Evolutionary conservation across 371 early-diverging fungal species (phyloP).

Genomic region (Synchytrium microbalum): DNA sequence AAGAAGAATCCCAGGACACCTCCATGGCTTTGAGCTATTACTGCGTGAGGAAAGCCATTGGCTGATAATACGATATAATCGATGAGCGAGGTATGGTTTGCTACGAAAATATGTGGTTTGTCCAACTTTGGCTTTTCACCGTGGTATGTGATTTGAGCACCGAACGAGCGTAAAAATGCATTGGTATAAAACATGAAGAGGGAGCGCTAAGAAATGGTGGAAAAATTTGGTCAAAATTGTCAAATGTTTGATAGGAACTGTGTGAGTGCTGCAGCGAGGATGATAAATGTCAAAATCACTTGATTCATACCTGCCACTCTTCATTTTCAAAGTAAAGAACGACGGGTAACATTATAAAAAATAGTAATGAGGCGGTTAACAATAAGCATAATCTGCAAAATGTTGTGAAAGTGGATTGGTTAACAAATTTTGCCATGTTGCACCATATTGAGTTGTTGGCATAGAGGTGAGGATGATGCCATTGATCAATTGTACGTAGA

Average conservation of each 20-base stretch:
- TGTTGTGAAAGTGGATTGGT: background rate
- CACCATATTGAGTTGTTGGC: too few relatives aligned
- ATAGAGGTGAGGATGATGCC: background rate
- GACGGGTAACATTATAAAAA: slow-evolving; percentile 31
- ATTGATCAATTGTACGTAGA: too few relatives aligned
- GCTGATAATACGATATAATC: slow-evolving; percentile 71
- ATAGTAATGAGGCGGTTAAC: slow-evolving; percentile 27
- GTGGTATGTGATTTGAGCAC: slow-evolving; percentile 48
- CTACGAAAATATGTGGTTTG: slow-evolving; percentile 58
- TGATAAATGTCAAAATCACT: background rate
- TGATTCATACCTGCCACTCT: slow-evolving; percentile 18
- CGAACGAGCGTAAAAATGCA: slow-evolving; percentile 53
- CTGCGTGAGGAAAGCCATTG: slow-evolving; percentile 66
- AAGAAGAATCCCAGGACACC: slow-evolving; percentile 60
- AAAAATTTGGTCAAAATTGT: background rate
- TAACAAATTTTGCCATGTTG: too few relatives aligned
- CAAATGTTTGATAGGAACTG: background rate
- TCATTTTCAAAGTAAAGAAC: slow-evolving; percentile 30
- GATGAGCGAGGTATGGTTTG: slow-evolving; percentile 77
- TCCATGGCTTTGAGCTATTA: slow-evolving; percentile 62
- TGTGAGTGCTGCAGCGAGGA: background rate
- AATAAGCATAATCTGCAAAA: slow-evolving; percentile 16
- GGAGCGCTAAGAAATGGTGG: slow-evolving; percentile 27
- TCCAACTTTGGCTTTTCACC: slow-evolving; percentile 52
- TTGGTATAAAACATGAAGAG: slow-evolving; percentile 55